These are phyloP conservation scores for Schizonepeta tenuifolia DNA, from an alignment of 257 asterid species.

Conservation along the genomic window DNA sequence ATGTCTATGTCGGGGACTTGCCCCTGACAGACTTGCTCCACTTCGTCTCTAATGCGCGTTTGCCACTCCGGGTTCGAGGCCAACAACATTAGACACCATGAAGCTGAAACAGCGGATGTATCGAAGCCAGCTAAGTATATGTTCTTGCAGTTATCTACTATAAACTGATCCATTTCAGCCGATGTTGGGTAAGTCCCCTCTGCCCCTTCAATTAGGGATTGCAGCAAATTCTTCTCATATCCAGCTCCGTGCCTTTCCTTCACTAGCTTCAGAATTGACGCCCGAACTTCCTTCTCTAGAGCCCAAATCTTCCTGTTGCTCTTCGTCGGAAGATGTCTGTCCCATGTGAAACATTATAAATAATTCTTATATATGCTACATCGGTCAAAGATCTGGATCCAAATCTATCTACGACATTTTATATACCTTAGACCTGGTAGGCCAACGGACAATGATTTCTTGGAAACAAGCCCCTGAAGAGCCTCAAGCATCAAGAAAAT, in stretches of 20 bases:
- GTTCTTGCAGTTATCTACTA: slow-evolving; percentile 58
- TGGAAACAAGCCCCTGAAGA: slow-evolving; percentile 41
- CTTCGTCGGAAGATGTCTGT: slow-evolving; percentile 53
- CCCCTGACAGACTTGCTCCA: slow-evolving; percentile 40
- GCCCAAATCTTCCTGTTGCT: slow-evolving; percentile 49
- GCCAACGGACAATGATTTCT: slow-evolving; percentile 37
- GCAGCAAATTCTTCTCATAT: slow-evolving; percentile 46
- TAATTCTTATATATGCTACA: not conserved
- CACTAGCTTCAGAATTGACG: slow-evolving; percentile 46
- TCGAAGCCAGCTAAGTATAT: slow-evolving; percentile 52
- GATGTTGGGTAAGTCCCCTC: slow-evolving; percentile 18
- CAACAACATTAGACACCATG: slow-evolving; percentile 55
- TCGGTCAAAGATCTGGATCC: not conserved
- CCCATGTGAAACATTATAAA: not conserved
- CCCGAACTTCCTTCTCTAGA: slow-evolving; percentile 49
- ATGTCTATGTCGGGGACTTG: slow-evolving; percentile 42
- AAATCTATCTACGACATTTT: no score
- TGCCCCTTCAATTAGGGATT: slow-evolving; percentile 43
- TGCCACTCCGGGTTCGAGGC: slow-evolving; percentile 61
- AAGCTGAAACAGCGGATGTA: slow-evolving; percentile 48
- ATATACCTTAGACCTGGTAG: slow-evolving; percentile 52
- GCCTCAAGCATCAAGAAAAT: slow-evolving; percentile 41
- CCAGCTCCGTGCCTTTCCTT: slow-evolving; percentile 42
- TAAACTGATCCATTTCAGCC: slow-evolving; percentile 40
- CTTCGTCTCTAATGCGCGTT: slow-evolving; percentile 39